Conservation (phyloP, 2,329 filamentous ascomycete genomes). For the Botrytis galanthina region DNA sequence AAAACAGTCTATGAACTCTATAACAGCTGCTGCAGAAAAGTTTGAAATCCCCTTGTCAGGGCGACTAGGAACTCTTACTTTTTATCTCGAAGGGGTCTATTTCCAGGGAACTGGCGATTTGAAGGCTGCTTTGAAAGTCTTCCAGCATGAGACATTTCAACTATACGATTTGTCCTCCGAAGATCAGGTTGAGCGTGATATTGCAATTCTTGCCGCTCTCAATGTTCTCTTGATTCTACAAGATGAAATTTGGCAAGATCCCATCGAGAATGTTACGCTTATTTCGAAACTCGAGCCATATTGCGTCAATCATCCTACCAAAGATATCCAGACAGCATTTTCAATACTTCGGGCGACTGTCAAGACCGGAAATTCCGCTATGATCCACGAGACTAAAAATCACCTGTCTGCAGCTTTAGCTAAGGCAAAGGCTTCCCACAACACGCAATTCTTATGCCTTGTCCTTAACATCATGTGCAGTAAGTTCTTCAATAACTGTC, state of each 20-base stretch:
- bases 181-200: conserved; percentile 57
- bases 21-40: conserved; percentile 27
- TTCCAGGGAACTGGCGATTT: conserved; percentile 75
- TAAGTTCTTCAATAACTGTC: conserved; percentile 51
- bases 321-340: conserved; percentile 75
- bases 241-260: conserved; percentile 55
- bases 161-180: conserved; percentile 46
- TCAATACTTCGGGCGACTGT: conserved; percentile 71
- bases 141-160: conserved; percentile 59
- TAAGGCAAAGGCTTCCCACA: conserved; percentile 65
- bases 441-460: conserved; percentile 78
- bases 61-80: conserved; percentile 30
- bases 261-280: conserved; percentile 57
- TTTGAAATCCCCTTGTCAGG: conserved; percentile 31
- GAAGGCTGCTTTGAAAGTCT: conserved; percentile 64
- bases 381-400: conserved; percentile 75
- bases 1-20: conserved; percentile 31
- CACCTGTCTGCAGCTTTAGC: conserved; percentile 72
- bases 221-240: conserved; percentile 74
- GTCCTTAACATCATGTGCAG: conserved; percentile 82
- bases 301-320: conserved; percentile 67
- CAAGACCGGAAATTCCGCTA: conserved; percentile 57
- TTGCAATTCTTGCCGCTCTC: conserved; percentile 63
- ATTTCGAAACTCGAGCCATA: conserved; percentile 65
- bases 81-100: conserved; percentile 73